Evolutionary conservation across 176 grass and related monocot species (phyloP).

Genomic region (Triticum urartu): DNA sequence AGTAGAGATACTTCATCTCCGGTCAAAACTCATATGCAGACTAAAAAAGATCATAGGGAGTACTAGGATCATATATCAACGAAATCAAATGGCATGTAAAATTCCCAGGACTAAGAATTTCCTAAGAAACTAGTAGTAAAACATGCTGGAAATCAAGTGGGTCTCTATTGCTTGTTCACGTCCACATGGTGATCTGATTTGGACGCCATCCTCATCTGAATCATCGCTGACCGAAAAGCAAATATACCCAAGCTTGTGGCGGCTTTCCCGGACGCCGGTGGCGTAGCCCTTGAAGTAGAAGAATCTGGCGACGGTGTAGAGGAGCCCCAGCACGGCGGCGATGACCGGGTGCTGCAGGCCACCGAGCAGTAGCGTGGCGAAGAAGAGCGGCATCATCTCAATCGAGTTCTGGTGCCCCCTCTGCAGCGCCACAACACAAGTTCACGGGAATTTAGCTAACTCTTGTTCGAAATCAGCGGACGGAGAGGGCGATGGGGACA

Average conservation of each 20-base stretch:
- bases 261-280: constrained; percentile 74
- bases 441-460: neutral
- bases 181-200: neutral
- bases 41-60: too few species aligned
- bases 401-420: constrained; percentile 98
- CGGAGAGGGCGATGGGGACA: neutral
- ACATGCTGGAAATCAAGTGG: neutral
- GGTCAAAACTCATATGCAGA: too few species aligned
- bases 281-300: constrained; percentile 99
- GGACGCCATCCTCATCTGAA: neutral
- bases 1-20: too few species aligned
- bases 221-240: neutral
- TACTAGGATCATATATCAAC: neutral
- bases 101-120: neutral
- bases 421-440: constrained; percentile 32
- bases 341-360: constrained; percentile 68
- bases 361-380: constrained; percentile 71
- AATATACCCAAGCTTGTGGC: constrained; percentile 81
- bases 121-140: neutral
- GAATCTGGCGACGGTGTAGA: constrained; percentile 77
- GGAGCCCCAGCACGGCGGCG: constrained; percentile 54
- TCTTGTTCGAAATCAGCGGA: neutral
- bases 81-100: neutral
- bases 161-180: neutral
- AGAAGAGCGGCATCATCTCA: constrained; percentile 93